A percentile compares a stretch with the other conserved stretches of the same genome.
These are phyloP conservation scores for Pyrrhoderma noxium DNA, from an alignment of 1,284 basidiomycete genomes.

Conservation along the genomic window DNA sequence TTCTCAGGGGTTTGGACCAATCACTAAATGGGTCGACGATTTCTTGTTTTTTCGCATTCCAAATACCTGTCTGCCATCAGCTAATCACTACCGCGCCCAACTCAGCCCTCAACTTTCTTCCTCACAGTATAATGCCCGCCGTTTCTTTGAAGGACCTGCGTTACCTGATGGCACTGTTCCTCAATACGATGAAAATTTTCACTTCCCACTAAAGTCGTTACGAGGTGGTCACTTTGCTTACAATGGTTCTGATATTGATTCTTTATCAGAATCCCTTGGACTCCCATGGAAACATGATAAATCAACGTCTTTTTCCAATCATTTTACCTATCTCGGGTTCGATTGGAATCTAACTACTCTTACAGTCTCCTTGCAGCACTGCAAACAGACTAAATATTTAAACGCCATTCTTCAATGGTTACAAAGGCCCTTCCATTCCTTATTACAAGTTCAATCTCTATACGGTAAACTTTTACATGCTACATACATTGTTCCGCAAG, in stretches of 20 bases:
- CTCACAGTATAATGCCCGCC: not conserved
- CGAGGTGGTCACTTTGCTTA: too few relatives aligned
- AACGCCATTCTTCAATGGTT: too few relatives aligned
- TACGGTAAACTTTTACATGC: constrained; percentile 8
- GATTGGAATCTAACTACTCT: not conserved
- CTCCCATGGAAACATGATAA: constrained; percentile 5
- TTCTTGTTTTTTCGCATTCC: constrained; percentile 31
- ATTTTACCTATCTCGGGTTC: not conserved
- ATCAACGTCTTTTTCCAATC: not conserved
- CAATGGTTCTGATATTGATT: constrained; percentile 12
- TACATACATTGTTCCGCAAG: not conserved
- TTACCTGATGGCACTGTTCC: constrained; percentile 16
- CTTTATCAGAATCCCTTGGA: constrained; percentile 4
- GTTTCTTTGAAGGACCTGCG: constrained; percentile 7
- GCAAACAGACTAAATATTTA: not conserved
- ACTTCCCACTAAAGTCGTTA: not conserved
- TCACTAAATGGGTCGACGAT: constrained; percentile 37
- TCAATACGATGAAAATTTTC: constrained; percentile 20
- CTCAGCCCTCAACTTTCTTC: not conserved
- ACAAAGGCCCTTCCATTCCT: too few relatives aligned
- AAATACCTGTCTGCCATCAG: too few relatives aligned
- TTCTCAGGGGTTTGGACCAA: constrained; percentile 26
- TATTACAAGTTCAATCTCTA: constrained; percentile 1
- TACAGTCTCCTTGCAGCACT: not conserved
- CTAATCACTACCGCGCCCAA: too few relatives aligned